Conservation (phyloP, 495 filamentous ascomycete species). For the Aspergillus affinis region DNA sequence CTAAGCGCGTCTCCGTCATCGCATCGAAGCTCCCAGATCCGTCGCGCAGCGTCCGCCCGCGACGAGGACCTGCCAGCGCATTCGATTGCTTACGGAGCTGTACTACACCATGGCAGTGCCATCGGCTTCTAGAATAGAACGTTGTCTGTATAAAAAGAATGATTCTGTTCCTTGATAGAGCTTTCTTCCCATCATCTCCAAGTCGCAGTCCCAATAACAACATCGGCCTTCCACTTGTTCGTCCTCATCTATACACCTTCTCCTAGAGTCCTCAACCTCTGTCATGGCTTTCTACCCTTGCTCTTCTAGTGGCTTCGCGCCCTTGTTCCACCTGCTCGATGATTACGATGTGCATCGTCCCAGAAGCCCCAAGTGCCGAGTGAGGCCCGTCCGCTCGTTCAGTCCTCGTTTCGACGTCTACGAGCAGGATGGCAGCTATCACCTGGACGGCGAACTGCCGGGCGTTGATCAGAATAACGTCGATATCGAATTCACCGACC, state of each 20-base stretch:
- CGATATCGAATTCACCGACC: constrained; percentile 81
- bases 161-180: not conserved
- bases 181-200: not conserved
- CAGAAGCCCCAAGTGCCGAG: constrained; percentile 19
- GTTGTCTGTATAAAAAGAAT: constrained; percentile 15
- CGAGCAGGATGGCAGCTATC: constrained; percentile 65
- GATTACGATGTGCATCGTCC: constrained; percentile 63
- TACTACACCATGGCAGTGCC: not conserved
- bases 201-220: not conserved
- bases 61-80: not conserved
- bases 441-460: constrained; percentile 86
- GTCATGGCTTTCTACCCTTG: constrained; percentile 69
- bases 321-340: constrained; percentile 75
- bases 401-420: constrained; percentile 78
- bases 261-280: constrained; percentile 10
- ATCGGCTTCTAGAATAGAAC: constrained; percentile 13
- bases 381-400: constrained; percentile 48
- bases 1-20: constrained; percentile 9
- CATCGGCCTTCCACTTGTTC: no score
- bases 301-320: constrained; percentile 53
- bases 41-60: not conserved
- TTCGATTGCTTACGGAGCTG: constrained; percentile 3
- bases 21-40: constrained; percentile 12
- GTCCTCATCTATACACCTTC: not conserved
- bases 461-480: constrained; percentile 77